These are phyloP conservation scores for Helichrysum umbraculigerum DNA, from an alignment of 129 eudicot species.

Conservation along the genomic window DNA sequence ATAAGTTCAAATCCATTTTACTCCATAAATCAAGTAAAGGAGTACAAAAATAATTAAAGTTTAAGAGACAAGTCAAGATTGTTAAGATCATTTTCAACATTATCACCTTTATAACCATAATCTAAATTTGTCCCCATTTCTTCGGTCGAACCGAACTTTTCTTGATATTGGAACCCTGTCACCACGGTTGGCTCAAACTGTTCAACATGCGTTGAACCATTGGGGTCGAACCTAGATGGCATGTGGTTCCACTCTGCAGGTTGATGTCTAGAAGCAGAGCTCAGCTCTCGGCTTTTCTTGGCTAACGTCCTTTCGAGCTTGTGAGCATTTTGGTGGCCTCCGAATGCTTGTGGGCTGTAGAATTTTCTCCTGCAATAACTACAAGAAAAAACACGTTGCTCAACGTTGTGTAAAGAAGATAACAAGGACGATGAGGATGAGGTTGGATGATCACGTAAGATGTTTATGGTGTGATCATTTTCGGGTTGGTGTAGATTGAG, in stretches of 20 bases:
- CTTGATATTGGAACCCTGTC: constrained; percentile 24
- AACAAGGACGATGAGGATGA: constrained; percentile 46
- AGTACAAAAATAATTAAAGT: constrained; percentile 18
- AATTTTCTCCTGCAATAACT: constrained; percentile 78
- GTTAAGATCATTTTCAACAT: constrained; percentile 21
- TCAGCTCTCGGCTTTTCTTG: constrained; percentile 68
- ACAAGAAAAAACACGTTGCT: constrained; percentile 67
- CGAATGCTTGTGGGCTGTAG: constrained; percentile 86
- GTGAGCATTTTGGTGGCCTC: constrained; percentile 98
- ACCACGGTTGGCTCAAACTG: not conserved
- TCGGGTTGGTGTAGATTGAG: constrained; percentile 41
- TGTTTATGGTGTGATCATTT: constrained; percentile 30
- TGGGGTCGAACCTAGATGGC: constrained; percentile 24
- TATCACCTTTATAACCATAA: constrained; percentile 31
- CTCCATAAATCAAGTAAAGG: not conserved
- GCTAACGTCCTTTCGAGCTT: constrained; percentile 82
- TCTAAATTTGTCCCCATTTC: constrained; percentile 5
- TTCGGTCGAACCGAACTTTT: not conserved
- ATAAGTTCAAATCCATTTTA: constrained; percentile 10
- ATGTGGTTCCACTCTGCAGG: constrained; percentile 20
- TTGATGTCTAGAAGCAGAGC: constrained; percentile 29
- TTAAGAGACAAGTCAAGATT: constrained; percentile 35
- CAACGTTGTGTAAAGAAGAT: constrained; percentile 33
- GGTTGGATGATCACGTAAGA: no score
- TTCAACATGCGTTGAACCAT: constrained; percentile 30